Base-by-base conservation (phyloP, 257 asterid species). In the Paraleonurus japonicus region DNA sequence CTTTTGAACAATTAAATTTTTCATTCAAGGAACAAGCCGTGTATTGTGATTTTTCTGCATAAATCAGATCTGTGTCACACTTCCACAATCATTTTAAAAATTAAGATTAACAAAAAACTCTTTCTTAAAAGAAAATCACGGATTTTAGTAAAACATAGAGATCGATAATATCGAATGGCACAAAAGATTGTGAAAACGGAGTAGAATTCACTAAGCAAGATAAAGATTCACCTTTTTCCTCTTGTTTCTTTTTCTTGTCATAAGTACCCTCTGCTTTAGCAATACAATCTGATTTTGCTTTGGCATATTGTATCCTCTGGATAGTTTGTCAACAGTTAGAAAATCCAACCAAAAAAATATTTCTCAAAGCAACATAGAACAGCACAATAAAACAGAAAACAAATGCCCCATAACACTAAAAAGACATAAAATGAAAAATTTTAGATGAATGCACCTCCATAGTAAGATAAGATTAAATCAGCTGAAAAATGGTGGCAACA, bases 251-350 rank as follows among this genome's bases (percentile, higher is more conserved):
- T 85, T 89, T 89, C 93, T 88, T 95, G 89, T 95, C 99, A 85
- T 79, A 95, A 64, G 99, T 88, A 27, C 96, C 98, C 84, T 95
- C 98, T 13, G 99, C 99, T 85, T 89, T 95, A 73, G 98, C 97
- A 74, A 95, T 87, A 78, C 95, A 88, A 79, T 92, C 98, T 74
- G 98, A 92, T 78, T 92, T 89, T 69, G 90, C 1, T 82, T 88
- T 92, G 28, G 99, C 96, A 86, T 92, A 89, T 78, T 95, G 98
- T 74, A 95, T 85, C 75, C 98, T 86, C 99, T 95, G 92, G 84
- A 82, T 77, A 19, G 62, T 58, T 55, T 53, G 70, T 59, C 67
- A 73, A 66, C 24, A 62, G 16, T 65, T 30, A 71, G 71, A 30
- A 50, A 79, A 37, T 32, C 54, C 41, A 4, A 47, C 39, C 26